A percentile compares a stretch with the other conserved stretches of the same genome.
Evolutionary conservation across 1,139 yeast genomes (phyloP).

Genomic region (Blastobotrys arbuscula): DNA sequence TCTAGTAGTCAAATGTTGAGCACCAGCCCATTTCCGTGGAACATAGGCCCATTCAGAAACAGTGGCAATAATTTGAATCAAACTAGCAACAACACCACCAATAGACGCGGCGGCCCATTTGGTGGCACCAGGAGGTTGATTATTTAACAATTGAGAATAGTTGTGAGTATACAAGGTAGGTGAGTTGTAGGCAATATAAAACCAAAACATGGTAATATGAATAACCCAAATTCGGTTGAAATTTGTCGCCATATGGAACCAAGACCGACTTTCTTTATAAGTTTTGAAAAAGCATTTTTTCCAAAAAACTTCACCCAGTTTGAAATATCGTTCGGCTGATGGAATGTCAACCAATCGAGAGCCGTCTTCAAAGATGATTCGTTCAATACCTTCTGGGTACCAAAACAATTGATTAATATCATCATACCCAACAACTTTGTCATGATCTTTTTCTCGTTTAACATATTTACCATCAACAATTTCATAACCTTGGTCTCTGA

Average conservation of each 20-base stretch:
- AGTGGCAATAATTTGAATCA: conserved; percentile 83
- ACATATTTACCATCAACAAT: conserved; percentile 91
- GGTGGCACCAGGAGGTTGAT: conserved; percentile 80
- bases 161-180: conserved; percentile 85
- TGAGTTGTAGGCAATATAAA: conserved; percentile 88
- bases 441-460: conserved; percentile 96
- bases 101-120: conserved; percentile 90
- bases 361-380: conserved; percentile 87
- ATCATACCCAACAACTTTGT: conserved; percentile 91
- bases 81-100: conserved; percentile 84
- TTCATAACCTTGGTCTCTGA: conserved; percentile 94
- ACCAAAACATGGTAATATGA: conserved; percentile 87
- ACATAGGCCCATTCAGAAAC: conserved; percentile 92
- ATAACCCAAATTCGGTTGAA: conserved; percentile 98
- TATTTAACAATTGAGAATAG: conserved; percentile 76
- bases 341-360: conserved; percentile 88
- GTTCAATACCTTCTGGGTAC: conserved; percentile 98
- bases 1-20: conserved; percentile 91
- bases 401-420: conserved; percentile 98
- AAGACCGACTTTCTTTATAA: conserved; percentile 92
- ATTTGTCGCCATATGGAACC: conserved; percentile 94
- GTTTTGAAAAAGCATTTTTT: conserved; percentile 90
- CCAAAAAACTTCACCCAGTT: conserved; percentile 93
- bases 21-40: conserved; percentile 99
- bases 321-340: conserved; percentile 78